Conservation (phyloP, 108 stramenopile genomes). For the Mediolabrus comicus region DNA sequence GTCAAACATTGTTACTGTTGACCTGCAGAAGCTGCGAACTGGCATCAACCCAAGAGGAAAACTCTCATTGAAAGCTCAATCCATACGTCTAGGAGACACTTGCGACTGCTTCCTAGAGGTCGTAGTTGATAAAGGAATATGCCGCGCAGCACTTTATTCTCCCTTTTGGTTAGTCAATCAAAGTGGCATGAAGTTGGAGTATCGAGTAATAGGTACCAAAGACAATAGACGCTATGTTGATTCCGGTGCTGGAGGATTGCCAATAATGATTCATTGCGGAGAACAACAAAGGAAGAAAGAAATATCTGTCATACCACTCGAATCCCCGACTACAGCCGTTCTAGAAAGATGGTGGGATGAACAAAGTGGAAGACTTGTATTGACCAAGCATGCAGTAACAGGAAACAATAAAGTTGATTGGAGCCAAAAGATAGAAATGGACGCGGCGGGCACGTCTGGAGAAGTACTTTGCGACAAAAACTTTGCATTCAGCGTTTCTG, state of each 20-base stretch:
- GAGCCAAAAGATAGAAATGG: conserved; percentile 21
- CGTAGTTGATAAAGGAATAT: conserved; percentile 22
- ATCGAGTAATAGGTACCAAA: not conserved
- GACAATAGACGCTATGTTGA: conserved; percentile 10
- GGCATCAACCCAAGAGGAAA: conserved; percentile 22
- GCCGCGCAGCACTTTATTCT: conserved; percentile 11
- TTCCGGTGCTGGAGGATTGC: conserved; percentile 23
- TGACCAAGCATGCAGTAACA: conserved; percentile 6
- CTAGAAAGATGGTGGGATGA: conserved; percentile 26
- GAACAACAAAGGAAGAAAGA: conserved; percentile 11
- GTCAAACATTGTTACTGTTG: conserved; percentile 6
- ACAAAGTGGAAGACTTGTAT: conserved; percentile 20
- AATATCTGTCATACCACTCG: conserved; percentile 18
- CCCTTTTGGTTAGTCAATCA: conserved; percentile 38
- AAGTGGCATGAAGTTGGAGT: conserved; percentile 31
- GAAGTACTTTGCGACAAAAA: conserved; percentile 13
- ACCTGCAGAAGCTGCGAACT: conserved; percentile 18
- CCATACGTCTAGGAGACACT: conserved; percentile 27
- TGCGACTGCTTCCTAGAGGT: conserved; percentile 19
- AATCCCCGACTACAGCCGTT: not conserved
- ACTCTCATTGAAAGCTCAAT: conserved; percentile 4
- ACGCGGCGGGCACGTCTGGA: conserved; percentile 26
- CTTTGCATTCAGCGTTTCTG: not conserved
- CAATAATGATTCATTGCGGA: conserved; percentile 25
- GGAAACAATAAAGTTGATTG: conserved; percentile 14